phyloP scores from a whole-genome alignment of 176 grass and related monocot species.

The Paspalum notatum region DNA sequence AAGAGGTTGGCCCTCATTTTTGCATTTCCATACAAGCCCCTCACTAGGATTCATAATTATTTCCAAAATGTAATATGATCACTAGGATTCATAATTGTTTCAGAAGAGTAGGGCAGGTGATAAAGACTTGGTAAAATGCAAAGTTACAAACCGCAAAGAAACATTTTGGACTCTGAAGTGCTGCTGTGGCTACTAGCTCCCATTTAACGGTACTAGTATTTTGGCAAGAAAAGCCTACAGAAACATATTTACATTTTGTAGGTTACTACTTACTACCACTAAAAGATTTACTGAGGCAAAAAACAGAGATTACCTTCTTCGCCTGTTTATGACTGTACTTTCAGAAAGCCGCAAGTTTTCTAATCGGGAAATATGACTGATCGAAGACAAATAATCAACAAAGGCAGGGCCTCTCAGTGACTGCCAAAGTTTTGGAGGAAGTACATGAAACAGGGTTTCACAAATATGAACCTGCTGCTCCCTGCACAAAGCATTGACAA shows the following conservation, averaged over 20 bases:
- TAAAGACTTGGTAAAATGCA: neutral
- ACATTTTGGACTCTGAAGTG: neutral
- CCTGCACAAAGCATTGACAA: conserved; percentile 53
- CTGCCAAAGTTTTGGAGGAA: conserved; percentile 71
- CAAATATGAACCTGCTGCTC: conserved; percentile 53
- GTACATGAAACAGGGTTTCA: conserved; percentile 53
- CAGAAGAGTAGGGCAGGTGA: neutral
- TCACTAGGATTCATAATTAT: neutral
- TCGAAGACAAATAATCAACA: conserved; percentile 81
- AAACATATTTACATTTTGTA: neutral
- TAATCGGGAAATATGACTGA: conserved; percentile 69
- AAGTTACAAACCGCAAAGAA: conserved; percentile 8
- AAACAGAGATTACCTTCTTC: conserved; percentile 58
- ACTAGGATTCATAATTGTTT: neutral
- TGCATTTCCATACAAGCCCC: neutral
- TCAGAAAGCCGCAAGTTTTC: conserved; percentile 69
- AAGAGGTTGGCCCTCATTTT: neutral
- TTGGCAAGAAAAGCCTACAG: neutral
- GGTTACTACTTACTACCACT: neutral
- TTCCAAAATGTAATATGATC: neutral
- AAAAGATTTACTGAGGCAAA: neutral
- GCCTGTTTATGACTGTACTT: conserved; percentile 41
- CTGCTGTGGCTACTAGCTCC: neutral
- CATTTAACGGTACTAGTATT: neutral
- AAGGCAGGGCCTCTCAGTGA: conserved; percentile 75